phyloP scores from a whole-genome alignment of 2,329 filamentous ascomycete genomes.

The Clarireedia homoeocarpa region DNA sequence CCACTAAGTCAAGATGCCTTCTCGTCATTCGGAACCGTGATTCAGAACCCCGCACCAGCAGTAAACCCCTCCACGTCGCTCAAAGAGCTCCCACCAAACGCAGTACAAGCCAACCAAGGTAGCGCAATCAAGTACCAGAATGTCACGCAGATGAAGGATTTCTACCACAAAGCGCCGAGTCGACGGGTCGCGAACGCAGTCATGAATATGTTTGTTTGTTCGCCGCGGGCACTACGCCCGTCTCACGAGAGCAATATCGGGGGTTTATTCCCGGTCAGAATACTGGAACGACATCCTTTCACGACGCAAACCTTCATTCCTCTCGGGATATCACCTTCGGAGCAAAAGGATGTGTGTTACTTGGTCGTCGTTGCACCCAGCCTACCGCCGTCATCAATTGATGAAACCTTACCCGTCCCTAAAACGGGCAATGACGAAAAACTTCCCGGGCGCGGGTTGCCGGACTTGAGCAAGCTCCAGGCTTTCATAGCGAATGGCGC shows the following conservation, averaged over 20 bases:
- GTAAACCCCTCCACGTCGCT: constrained; percentile 39
- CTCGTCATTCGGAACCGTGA: constrained; percentile 72
- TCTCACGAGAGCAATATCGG: constrained; percentile 16
- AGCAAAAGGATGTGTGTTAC: constrained; percentile 46
- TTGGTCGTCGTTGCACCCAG: constrained; percentile 86
- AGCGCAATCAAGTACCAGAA: constrained; percentile 80
- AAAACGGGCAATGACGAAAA: constrained; percentile 1
- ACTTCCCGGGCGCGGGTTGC: constrained; percentile 38
- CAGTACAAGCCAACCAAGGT: constrained; percentile 71
- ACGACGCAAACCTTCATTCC: constrained; percentile 92
- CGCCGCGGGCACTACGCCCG: constrained; percentile 50
- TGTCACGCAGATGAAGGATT: constrained; percentile 65
- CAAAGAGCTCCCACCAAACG: constrained; percentile 33
- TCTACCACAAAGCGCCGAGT: constrained; percentile 60
- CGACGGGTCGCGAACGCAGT: constrained; percentile 48
- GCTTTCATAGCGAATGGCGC: constrained; percentile 72
- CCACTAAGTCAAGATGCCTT: constrained; percentile 66
- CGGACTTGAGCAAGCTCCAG: constrained; percentile 60
- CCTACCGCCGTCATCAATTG: constrained; percentile 39
- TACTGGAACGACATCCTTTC: constrained; percentile 88
- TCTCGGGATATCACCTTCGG: constrained; percentile 46
- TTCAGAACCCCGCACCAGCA: constrained; percentile 61
- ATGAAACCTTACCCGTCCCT: constrained; percentile 34
- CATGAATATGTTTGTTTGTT: constrained; percentile 87
- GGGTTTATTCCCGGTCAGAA: constrained; percentile 53